Evolutionary conservation across 2,329 filamentous ascomycete species (phyloP).

Genomic region (Colletotrichum gigasporum): DNA sequence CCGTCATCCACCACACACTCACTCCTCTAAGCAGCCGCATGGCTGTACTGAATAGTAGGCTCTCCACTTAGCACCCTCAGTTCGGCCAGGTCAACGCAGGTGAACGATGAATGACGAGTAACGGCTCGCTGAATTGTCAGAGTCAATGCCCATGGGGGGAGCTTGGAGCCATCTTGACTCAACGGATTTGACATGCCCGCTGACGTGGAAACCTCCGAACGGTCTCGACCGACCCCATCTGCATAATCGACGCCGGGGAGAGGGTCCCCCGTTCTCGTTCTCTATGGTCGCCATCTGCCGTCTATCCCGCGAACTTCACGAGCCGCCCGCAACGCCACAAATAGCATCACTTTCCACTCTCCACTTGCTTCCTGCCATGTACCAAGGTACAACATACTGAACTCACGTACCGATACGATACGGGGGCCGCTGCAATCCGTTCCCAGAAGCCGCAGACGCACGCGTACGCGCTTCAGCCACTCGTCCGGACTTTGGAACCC

Average conservation of each 20-base stretch:
- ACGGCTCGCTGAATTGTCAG: too few relatives aligned
- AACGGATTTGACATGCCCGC: background rate
- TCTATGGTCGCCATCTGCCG: background rate
- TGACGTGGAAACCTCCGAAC: slow-evolving; percentile 9
- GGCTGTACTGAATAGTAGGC: too few relatives aligned
- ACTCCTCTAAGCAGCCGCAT: too few relatives aligned
- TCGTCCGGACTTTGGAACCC: slow-evolving; percentile 17
- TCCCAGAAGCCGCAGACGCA: background rate
- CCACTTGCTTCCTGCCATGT: too few relatives aligned
- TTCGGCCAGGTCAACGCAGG: too few relatives aligned
- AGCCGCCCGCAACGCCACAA: background rate
- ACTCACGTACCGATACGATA: background rate
- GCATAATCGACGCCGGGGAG: slow-evolving; percentile 13
- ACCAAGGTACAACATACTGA: background rate
- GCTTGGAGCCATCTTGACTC: background rate
- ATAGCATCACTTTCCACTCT: slow-evolving; percentile 17
- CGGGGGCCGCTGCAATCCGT: too few relatives aligned
- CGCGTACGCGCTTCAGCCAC: slow-evolving; percentile 22
- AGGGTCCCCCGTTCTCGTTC: slow-evolving; percentile 14
- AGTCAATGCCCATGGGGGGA: background rate
- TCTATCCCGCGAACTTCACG: background rate
- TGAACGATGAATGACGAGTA: too few relatives aligned
- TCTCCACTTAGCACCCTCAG: too few relatives aligned
- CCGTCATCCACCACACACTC: too few relatives aligned
- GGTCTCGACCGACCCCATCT: slow-evolving; percentile 22